Percentiles rank a stretch among this genome's conserved stretches.
phyloP scores from a whole-genome alignment of 768 basidiomycete genomes.

The Lactarius evosmus region DNA sequence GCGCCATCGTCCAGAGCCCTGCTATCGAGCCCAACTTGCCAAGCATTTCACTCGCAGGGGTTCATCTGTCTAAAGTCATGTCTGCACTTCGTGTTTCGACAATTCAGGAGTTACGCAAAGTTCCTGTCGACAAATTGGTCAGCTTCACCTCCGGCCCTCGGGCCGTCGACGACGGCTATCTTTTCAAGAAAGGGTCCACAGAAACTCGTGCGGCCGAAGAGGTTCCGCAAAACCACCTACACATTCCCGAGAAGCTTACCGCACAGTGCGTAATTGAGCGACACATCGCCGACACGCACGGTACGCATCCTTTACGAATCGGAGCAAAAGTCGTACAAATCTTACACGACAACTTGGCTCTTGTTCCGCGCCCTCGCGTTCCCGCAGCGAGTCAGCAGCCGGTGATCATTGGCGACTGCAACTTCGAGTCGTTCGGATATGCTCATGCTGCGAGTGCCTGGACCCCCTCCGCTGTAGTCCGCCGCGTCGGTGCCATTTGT shows the following conservation, averaged over 20 bases:
- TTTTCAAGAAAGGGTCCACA: conserved; percentile 62
- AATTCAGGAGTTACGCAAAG: conserved; percentile 59
- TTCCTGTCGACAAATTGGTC: conserved; percentile 56
- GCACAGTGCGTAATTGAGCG: conserved; percentile 30
- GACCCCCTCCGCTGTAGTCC: conserved; percentile 57
- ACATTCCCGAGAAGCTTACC: conserved; percentile 33
- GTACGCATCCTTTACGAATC: conserved; percentile 23
- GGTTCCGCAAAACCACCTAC: conserved; percentile 29
- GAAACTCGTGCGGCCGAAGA: conserved; percentile 43
- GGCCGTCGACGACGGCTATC: conserved; percentile 64
- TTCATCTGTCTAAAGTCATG: conserved; percentile 64
- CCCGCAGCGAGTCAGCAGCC: conserved; percentile 47
- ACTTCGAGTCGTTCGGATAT: conserved; percentile 64
- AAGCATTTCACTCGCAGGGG: conserved; percentile 56
- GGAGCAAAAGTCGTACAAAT: conserved; percentile 21
- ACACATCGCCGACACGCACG: conserved; percentile 20
- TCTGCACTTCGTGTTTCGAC: conserved; percentile 50
- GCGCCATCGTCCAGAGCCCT: conserved; percentile 73
- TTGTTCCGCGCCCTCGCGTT: conserved; percentile 19
- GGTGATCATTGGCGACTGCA: conserved; percentile 72
- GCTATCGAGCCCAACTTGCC: conserved; percentile 61
- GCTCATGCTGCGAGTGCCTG: conserved; percentile 56
- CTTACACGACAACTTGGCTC: conserved; percentile 22
- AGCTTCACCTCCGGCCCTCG: conserved; percentile 45
- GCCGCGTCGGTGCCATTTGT: conserved; percentile 70